A percentile compares a stretch with the other conserved stretches of the same genome.
These are phyloP conservation scores for Rutstroemia sp. DNA, from an alignment of 2,329 filamentous ascomycete species.

Conservation along the genomic window DNA sequence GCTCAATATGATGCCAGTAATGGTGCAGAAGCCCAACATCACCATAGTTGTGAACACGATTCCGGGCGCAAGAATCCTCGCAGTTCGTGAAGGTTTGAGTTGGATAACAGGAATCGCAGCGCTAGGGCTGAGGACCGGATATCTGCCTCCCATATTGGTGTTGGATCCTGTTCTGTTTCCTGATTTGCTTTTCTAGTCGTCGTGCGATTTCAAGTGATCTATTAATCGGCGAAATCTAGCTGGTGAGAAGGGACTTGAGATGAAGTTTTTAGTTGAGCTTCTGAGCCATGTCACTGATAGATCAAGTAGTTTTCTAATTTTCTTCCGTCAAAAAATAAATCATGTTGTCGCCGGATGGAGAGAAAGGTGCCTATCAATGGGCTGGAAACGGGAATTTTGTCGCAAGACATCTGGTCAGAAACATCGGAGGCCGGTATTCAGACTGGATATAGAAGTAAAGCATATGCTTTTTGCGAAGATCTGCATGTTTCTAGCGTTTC, in stretches of 20 bases:
- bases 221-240: too few relatives aligned
- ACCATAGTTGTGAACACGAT: conserved; percentile 15
- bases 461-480: too few relatives aligned
- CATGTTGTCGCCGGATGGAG: neutral
- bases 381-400: neutral
- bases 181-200: neutral
- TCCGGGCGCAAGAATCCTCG: conserved; percentile 14
- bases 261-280: too few relatives aligned
- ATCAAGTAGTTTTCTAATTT: neutral
- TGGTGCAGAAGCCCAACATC: conserved; percentile 8
- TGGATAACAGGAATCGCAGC: neutral
- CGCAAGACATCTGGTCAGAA: neutral
- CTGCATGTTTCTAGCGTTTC: neutral
- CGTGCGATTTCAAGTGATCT: too few relatives aligned
- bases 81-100: conserved; percentile 5
- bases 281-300: neutral
- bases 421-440: neutral
- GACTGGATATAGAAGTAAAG: neutral
- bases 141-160: neutral
- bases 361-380: neutral
- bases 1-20: conserved; percentile 13
- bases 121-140: neutral
- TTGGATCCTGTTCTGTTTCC: neutral
- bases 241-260: too few relatives aligned
- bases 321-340: neutral